Conservation (phyloP, 73 alveolate genomes). For the Breviolum minutum region DNA sequence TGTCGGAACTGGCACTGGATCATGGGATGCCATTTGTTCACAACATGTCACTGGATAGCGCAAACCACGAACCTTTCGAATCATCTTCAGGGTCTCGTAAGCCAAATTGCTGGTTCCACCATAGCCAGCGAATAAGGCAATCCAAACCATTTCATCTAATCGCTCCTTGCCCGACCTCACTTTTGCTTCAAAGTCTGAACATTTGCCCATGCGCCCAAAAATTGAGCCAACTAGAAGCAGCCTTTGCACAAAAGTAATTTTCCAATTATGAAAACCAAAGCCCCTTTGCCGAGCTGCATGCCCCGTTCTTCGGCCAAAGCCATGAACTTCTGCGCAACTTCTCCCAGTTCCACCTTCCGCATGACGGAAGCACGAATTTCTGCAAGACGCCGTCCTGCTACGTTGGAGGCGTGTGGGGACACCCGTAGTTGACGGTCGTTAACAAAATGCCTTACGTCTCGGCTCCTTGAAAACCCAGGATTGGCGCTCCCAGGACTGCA, state of each 20-base stretch:
- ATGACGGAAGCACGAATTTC: slow-evolving; percentile 48
- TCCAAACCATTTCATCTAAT: slow-evolving; percentile 89
- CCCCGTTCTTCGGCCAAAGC: slow-evolving; percentile 63
- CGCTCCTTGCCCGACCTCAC: slow-evolving; percentile 82
- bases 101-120: slow-evolving; percentile 88
- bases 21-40: neutral
- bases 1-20: neutral
- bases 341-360: slow-evolving; percentile 60
- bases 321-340: slow-evolving; percentile 15
- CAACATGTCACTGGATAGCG: neutral
- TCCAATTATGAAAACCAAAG: too few relatives aligned
- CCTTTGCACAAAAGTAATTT: neutral
- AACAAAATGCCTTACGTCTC: neutral
- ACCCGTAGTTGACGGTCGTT: neutral
- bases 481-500: slow-evolving; percentile 79
- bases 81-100: slow-evolving; percentile 57
- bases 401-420: too few relatives aligned
- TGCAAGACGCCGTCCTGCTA: slow-evolving; percentile 64
- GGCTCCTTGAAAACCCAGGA: slow-evolving; percentile 60
- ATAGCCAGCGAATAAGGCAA: slow-evolving; percentile 87
- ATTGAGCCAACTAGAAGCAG: neutral
- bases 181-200: neutral
- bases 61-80: slow-evolving; percentile 17
- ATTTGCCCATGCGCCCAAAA: neutral
- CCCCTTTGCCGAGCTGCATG: slow-evolving; percentile 11